Conservation (phyloP, 2,329 filamentous ascomycete species). For the Cladosporium colombiae region DNA sequence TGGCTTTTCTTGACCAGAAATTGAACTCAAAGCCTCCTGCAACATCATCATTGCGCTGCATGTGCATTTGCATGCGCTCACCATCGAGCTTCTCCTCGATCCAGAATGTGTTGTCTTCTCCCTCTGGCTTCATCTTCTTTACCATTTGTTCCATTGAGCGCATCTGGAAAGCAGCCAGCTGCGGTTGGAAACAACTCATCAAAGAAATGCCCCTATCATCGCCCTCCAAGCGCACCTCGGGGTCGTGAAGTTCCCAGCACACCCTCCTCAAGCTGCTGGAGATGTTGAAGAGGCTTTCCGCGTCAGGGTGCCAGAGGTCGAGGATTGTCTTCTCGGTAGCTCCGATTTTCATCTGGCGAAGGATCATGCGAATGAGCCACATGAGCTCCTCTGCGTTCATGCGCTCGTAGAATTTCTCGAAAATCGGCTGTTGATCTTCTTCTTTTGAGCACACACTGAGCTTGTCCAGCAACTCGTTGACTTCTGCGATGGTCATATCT, state of each 20-base stretch:
- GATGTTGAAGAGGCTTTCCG: constrained; percentile 70
- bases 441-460: constrained; percentile 73
- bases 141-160: constrained; percentile 80
- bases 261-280: constrained; percentile 87
- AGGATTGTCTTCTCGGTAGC: constrained; percentile 89
- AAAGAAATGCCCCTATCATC: constrained; percentile 74
- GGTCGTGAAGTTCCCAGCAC: constrained; percentile 89
- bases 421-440: constrained; percentile 77
- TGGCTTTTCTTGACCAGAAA: constrained; percentile 95
- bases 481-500: constrained; percentile 81
- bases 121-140: constrained; percentile 62
- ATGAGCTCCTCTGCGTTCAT: constrained; percentile 94
- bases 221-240: constrained; percentile 68
- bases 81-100: constrained; percentile 98
- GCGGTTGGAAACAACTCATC: constrained; percentile 96
- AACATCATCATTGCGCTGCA: constrained; percentile 68
- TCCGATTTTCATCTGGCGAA: constrained; percentile 73
- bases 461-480: constrained; percentile 81
- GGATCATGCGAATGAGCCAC: constrained; percentile 92
- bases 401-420: constrained; percentile 78
- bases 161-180: constrained; percentile 90
- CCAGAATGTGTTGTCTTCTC: constrained; percentile 80
- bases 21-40: constrained; percentile 72
- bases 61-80: constrained; percentile 95
- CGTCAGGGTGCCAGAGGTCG: constrained; percentile 60